Conservation (phyloP, 305 asterid genomes). For the Fraxinus sp. region DNA sequence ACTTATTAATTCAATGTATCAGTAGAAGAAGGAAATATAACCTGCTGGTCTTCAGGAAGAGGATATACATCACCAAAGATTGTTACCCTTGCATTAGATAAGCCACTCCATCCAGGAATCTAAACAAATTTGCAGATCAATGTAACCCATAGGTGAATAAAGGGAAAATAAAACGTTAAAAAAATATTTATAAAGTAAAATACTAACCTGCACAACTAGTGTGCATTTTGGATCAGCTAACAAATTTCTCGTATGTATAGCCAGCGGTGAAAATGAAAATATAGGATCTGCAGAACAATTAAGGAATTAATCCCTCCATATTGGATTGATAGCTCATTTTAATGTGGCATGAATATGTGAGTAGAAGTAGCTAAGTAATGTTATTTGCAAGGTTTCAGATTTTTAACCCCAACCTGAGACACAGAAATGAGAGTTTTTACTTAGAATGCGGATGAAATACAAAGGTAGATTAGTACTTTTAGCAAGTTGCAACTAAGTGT, state of each 20-base stretch:
- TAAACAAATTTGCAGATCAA: conserved; percentile 30
- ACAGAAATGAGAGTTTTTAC: neutral
- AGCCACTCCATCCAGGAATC: conserved; percentile 99
- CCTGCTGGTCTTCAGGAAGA: conserved; percentile 91
- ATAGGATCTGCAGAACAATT: conserved; percentile 66
- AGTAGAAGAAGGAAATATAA: conserved; percentile 30
- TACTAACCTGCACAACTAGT: conserved; percentile 83
- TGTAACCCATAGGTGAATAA: conserved; percentile 17
- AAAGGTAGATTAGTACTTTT: neutral
- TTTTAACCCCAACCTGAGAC: neutral
- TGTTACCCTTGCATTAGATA: conserved; percentile 95
- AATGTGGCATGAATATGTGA: neutral
- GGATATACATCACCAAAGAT: conserved; percentile 93
- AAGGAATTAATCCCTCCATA: neutral
- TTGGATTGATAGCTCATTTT: neutral
- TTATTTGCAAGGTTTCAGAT: neutral
- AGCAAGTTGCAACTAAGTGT: neutral
- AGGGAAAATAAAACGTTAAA: neutral
- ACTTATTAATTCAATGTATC: neutral
- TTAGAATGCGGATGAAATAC: neutral
- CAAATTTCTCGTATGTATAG: conserved; percentile 96
- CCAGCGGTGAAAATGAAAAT: conserved; percentile 90
- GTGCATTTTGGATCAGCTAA: conserved; percentile 91
- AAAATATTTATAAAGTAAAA: neutral
- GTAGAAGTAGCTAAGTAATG: neutral